These are phyloP conservation scores for Penicillium chermesinum DNA, from an alignment of 495 filamentous ascomycete genomes.

Conservation along the genomic window DNA sequence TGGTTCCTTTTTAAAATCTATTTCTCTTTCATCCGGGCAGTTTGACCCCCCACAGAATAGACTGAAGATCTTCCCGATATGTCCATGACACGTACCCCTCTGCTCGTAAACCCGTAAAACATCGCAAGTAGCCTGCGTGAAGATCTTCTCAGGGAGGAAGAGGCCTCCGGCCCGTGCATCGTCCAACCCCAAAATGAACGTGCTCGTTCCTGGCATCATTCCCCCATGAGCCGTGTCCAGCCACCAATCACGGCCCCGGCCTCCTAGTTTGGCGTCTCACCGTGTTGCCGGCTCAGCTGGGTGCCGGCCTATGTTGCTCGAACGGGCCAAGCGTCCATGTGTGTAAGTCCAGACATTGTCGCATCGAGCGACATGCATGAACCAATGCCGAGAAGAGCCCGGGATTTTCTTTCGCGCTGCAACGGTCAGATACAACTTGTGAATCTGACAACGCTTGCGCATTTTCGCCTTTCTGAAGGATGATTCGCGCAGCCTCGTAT, in stretches of 20 bases:
- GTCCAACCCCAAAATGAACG: background rate
- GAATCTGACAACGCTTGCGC: background rate
- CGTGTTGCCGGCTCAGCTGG: constrained; percentile 20
- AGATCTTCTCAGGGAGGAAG: background rate
- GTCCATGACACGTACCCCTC: background rate
- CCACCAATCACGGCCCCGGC: constrained; percentile 1
- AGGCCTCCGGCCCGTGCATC: background rate
- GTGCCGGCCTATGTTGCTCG: constrained; percentile 15
- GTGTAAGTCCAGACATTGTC: background rate
- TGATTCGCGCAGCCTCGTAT: background rate
- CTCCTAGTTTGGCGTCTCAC: background rate
- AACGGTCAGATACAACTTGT: background rate
- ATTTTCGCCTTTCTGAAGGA: background rate
- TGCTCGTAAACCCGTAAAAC: background rate
- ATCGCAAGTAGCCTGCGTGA: background rate
- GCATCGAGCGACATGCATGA: background rate
- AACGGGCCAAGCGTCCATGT: constrained; percentile 13
- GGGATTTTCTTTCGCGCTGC: background rate
- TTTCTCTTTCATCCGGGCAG: too few relatives aligned
- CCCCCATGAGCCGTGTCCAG: background rate
- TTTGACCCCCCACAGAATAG: too few relatives aligned
- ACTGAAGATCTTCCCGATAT: background rate
- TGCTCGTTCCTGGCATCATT: too few relatives aligned
- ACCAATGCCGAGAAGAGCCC: background rate
- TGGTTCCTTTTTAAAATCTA: too few relatives aligned